Evolutionary conservation across 208 protist genomes (phyloP).

Genomic region (Trypanosoma cruzi): DNA sequence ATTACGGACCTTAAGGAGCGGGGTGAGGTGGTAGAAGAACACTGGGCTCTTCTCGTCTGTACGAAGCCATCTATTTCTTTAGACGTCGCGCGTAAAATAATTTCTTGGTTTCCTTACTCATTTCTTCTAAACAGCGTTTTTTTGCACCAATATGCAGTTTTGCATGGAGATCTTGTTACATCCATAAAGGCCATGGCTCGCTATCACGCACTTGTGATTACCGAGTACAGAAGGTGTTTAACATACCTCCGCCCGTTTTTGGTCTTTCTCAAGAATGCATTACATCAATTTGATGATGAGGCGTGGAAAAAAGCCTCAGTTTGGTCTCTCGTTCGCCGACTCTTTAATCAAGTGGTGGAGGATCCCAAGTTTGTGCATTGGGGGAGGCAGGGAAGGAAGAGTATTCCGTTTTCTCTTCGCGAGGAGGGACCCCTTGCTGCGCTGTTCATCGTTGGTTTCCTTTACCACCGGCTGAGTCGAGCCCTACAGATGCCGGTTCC

Average conservation of each 20-base stretch:
- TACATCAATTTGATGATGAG: slow-evolving; percentile 26
- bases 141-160: slow-evolving; percentile 7
- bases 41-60: slow-evolving; percentile 39
- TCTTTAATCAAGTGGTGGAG: slow-evolving; percentile 38
- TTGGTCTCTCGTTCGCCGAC: slow-evolving; percentile 17
- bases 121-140: slow-evolving; percentile 12
- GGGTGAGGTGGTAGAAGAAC: slow-evolving; percentile 43
- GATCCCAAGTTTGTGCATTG: slow-evolving; percentile 19
- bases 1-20: slow-evolving; percentile 16
- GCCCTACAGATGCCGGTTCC: slow-evolving; percentile 48
- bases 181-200: slow-evolving; percentile 21
- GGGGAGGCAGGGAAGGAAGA: slow-evolving; percentile 21
- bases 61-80: slow-evolving; percentile 22
- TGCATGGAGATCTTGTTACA: slow-evolving; percentile 8
- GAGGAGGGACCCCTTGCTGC: slow-evolving; percentile 11
- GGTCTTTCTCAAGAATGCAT: slow-evolving; percentile 13
- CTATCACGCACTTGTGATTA: slow-evolving; percentile 18
- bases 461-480: slow-evolving; percentile 39
- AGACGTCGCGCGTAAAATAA: slow-evolving; percentile 4
- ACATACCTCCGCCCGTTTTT: slow-evolving; percentile 25
- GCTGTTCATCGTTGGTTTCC: slow-evolving; percentile 35
- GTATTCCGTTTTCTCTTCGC: slow-evolving; percentile 22
- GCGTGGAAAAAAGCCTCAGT: slow-evolving; percentile 12
- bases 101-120: slow-evolving; percentile 7
- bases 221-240: slow-evolving; percentile 3